phyloP scores from a whole-genome alignment of 2,329 filamentous ascomycete species.

The Raffaelea arxii region DNA sequence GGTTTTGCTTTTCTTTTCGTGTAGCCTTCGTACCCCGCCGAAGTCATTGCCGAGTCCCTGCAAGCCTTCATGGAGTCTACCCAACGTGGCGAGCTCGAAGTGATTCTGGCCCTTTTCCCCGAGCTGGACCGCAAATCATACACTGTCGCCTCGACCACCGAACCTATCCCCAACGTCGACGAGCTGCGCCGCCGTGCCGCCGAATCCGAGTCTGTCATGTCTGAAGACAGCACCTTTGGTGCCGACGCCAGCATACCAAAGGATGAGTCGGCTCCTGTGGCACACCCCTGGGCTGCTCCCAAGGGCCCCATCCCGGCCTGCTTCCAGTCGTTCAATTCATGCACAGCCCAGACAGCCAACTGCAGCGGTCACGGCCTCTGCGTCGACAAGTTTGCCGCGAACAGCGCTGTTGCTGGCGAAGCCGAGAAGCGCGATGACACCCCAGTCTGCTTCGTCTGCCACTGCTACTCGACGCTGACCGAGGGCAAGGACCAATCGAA shows the following conservation, averaged over 20 bases:
- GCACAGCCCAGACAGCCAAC: slow-evolving; percentile 58
- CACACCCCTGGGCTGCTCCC: slow-evolving; percentile 17
- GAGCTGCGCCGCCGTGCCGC: slow-evolving; percentile 35
- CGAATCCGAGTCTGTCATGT: slow-evolving; percentile 34
- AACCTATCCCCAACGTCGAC: neutral
- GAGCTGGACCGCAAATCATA: slow-evolving; percentile 28
- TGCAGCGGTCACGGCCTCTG: slow-evolving; percentile 81
- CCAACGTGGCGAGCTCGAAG: slow-evolving; percentile 41
- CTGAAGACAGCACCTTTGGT: slow-evolving; percentile 9
- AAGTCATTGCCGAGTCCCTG: slow-evolving; percentile 13
- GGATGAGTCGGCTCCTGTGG: slow-evolving; percentile 7
- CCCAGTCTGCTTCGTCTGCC: slow-evolving; percentile 64
- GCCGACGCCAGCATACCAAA: slow-evolving; percentile 9
- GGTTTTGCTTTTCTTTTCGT: no score
- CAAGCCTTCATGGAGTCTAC: slow-evolving; percentile 26
- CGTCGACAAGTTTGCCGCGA: slow-evolving; percentile 49
- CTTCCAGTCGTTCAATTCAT: slow-evolving; percentile 61
- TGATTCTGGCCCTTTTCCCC: slow-evolving; percentile 46
- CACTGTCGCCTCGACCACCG: slow-evolving; percentile 28
- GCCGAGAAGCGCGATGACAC: slow-evolving; percentile 8
- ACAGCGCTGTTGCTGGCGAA: slow-evolving; percentile 26
- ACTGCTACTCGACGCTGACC: slow-evolving; percentile 52
- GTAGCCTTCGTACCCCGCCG: slow-evolving; percentile 41
- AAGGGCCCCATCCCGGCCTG: slow-evolving; percentile 54
- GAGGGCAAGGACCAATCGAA: slow-evolving; percentile 22